A percentile compares a stretch with the other conserved stretches of the same genome.
These are phyloP conservation scores for Leccinellum albellum DNA, from an alignment of 768 basidiomycete species.

Conservation along the genomic window DNA sequence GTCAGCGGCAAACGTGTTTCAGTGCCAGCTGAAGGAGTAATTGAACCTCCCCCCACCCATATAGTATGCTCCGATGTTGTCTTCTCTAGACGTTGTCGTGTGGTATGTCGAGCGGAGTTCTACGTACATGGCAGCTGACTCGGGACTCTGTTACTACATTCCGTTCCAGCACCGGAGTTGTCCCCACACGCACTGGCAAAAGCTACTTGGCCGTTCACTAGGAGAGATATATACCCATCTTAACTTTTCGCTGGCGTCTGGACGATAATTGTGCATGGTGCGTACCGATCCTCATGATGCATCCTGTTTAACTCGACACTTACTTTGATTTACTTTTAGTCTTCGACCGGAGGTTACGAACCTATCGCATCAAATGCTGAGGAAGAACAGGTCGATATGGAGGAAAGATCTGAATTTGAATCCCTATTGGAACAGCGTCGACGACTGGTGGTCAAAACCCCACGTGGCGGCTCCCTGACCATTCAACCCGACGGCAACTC, in stretches of 20 bases:
- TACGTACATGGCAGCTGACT: too few species aligned
- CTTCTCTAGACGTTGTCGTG: too few species aligned
- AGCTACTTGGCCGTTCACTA: background rate
- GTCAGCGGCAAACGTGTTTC: background rate
- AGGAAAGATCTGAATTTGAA: conserved; percentile 11
- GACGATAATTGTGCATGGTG: conserved; percentile 13
- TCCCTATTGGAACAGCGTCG: conserved; percentile 17
- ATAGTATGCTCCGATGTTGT: conserved; percentile 70
- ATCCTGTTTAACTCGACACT: background rate
- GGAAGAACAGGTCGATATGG: conserved; percentile 12
- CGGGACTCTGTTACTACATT: too few species aligned
- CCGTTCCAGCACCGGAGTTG: background rate
- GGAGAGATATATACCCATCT: background rate
- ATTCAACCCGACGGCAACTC: conserved; percentile 22
- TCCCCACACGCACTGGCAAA: background rate
- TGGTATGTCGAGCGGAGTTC: background rate
- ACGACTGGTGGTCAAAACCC: conserved; percentile 19
- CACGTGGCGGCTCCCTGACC: conserved; percentile 26
- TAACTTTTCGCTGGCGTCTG: background rate
- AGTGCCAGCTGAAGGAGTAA: background rate
- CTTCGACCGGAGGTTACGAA: conserved; percentile 11
- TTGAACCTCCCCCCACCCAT: conserved; percentile 69
- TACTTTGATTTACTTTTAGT: conserved; percentile 3
- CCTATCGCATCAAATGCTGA: conserved; percentile 6
- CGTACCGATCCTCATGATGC: background rate